A percentile compares a stretch with the other conserved stretches of the same genome.
These are phyloP conservation scores for Alternaria triticina DNA, from an alignment of 2,329 filamentous ascomycete species.

Conservation along the genomic window DNA sequence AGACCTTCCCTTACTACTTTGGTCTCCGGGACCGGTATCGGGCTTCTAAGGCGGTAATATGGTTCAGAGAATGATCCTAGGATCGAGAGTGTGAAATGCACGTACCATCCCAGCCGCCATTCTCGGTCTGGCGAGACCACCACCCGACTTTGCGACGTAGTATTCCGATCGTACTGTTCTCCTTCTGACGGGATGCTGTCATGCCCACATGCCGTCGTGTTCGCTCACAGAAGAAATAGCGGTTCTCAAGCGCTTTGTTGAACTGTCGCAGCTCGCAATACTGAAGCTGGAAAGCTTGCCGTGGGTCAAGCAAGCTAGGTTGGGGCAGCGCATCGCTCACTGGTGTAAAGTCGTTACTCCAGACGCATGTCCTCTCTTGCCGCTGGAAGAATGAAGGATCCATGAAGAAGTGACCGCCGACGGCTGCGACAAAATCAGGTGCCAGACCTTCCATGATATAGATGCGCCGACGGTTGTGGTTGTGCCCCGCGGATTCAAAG, in stretches of 20 bases:
- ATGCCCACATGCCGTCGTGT: constrained; percentile 43
- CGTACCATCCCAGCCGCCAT: constrained; percentile 43
- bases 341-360: constrained; percentile 45
- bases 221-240: constrained; percentile 35
- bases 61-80: not conserved
- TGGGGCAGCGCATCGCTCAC: constrained; percentile 42
- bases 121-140: constrained; percentile 31
- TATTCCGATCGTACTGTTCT: constrained; percentile 37
- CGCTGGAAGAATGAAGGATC: constrained; percentile 41
- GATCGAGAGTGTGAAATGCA: not conserved
- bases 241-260: constrained; percentile 29
- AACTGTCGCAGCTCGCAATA: constrained; percentile 45
- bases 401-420: constrained; percentile 45
- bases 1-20: not conserved
- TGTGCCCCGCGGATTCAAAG: constrained; percentile 11
- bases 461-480: constrained; percentile 28
- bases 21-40: not conserved
- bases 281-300: constrained; percentile 38
- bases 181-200: constrained; percentile 33
- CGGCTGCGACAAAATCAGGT: constrained; percentile 33
- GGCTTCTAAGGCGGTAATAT: no score
- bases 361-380: constrained; percentile 44
- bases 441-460: constrained; percentile 45
- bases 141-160: constrained; percentile 39
- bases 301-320: constrained; percentile 35